Base-by-base conservation (phyloP, 192 early-diverging fungal genomes). In the Phycomyces nitens region DNA sequence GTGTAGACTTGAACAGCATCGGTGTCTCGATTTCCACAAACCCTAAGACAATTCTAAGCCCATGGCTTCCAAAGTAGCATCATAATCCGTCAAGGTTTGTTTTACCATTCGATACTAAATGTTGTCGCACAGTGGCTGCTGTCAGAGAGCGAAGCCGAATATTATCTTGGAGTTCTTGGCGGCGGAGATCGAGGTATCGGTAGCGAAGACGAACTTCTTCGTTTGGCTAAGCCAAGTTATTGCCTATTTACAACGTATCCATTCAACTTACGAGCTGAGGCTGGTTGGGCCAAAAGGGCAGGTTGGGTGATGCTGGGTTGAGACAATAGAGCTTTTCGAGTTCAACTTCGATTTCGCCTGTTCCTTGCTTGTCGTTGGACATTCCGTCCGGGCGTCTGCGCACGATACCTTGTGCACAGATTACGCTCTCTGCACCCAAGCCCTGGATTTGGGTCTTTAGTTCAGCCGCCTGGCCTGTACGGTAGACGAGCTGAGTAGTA, bases 1-100 rank as follows among this genome's bases (percentile, higher is more conserved):
- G 92, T 11, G 94, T 94, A 15, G 89, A 91, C 65, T 94, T 94
- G 77, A 94, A 94, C 38, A 97, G 79, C 51, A 84, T 79, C 10
- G 94, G 94, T 8, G 94, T 97, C 66, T 97, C 94, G n/a, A 97
- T 89, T 57, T 97, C 94, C 6, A 86, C 73, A 77, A 97, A 94
- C 11, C 79, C 87, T 83, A 78, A 60, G 54, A 3, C 50, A 18
- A 52, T 22, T 27, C 41, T 29, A 38, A 55, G 10, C n/a, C 23
- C 27, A 56, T n/a, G n/a, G n/a, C n/a, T n/a, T n/a, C n/a, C n/a
- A n/a, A n/a, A n/a, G n/a, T n/a, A n/a, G n/a, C n/a, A n/a, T n/a
- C n/a, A n/a, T n/a, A n/a, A n/a, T n/a, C n/a, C n/a, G n/a, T n/a
- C n/a, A n/a, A n/a, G n/a, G 51, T 18, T n/a, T 55, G 14, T 39